Percentiles rank a stretch among this genome's conserved stretches.
These are phyloP conservation scores for Clavulina sp. DNA, from an alignment of 768 basidiomycete species.

Conservation along the genomic window DNA sequence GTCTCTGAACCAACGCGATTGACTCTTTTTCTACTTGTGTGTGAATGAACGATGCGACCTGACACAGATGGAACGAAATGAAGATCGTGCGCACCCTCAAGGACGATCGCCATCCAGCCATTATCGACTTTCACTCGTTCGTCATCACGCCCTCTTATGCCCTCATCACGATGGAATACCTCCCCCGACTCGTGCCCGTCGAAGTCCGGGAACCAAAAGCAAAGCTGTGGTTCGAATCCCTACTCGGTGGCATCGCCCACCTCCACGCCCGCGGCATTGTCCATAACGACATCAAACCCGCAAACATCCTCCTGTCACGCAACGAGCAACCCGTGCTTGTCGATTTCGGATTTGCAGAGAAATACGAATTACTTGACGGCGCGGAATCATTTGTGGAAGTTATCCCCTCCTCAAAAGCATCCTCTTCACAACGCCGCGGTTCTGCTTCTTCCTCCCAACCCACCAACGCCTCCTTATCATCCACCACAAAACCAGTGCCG, in stretches of 20 bases:
- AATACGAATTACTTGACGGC: slow-evolving; percentile 27
- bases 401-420: background rate
- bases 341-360: slow-evolving; percentile 93
- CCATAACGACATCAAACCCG: slow-evolving; percentile 94
- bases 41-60: slow-evolving; percentile 1
- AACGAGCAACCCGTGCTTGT: slow-evolving; percentile 73
- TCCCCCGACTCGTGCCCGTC: slow-evolving; percentile 75
- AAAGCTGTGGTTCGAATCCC: slow-evolving; percentile 61
- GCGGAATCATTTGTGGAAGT: slow-evolving; percentile 21
- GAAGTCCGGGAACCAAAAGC: slow-evolving; percentile 68
- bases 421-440: slow-evolving; percentile 16
- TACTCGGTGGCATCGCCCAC: slow-evolving; percentile 69
- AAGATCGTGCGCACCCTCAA: slow-evolving; percentile 80
- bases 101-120: slow-evolving; percentile 72
- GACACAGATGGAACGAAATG: slow-evolving; percentile 89
- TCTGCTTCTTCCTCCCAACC: background rate
- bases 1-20: no score
- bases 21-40: no score
- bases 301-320: slow-evolving; percentile 75
- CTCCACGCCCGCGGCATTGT: slow-evolving; percentile 71
- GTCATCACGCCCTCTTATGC: slow-evolving; percentile 84
- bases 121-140: slow-evolving; percentile 87
- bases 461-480: background rate
- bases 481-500: slow-evolving; percentile 18
- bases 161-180: slow-evolving; percentile 79